These are phyloP conservation scores for Schizopora paradoxa DNA, from an alignment of 1,284 basidiomycete genomes.

Conservation along the genomic window DNA sequence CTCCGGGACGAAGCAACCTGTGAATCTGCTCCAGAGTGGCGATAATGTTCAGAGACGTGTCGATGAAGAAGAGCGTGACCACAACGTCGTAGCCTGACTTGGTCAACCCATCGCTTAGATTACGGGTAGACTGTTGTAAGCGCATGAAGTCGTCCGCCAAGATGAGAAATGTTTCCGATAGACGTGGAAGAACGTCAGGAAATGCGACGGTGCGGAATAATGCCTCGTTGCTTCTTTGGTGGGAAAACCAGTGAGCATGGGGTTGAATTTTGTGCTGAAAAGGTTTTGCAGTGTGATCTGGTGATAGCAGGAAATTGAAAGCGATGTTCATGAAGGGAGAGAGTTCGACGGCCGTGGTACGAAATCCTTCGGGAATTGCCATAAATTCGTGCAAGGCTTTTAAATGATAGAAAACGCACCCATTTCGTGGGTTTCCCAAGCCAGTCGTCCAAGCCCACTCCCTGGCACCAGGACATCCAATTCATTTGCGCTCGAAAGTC, in stretches of 20 bases:
- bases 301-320: slow-evolving; percentile 50
- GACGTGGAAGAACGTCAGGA: slow-evolving; percentile 54
- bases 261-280: slow-evolving; percentile 51
- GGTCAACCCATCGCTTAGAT: background rate
- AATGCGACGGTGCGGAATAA: slow-evolving; percentile 49
- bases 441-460: slow-evolving; percentile 54
- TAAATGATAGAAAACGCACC: slow-evolving; percentile 31
- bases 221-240: slow-evolving; percentile 46
- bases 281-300: slow-evolving; percentile 32
- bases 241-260: slow-evolving; percentile 64
- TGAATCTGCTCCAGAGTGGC: slow-evolving; percentile 49
- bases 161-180: slow-evolving; percentile 35
- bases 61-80: slow-evolving; percentile 67
- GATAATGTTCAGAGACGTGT: slow-evolving; percentile 57
- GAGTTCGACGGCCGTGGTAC: slow-evolving; percentile 53
- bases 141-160: slow-evolving; percentile 51
- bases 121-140: slow-evolving; percentile 24
- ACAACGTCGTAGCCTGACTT: slow-evolving; percentile 46
- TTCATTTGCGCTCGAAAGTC: slow-evolving; percentile 23
- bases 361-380: slow-evolving; percentile 35
- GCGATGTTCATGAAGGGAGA: slow-evolving; percentile 62
- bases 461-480: slow-evolving; percentile 56
- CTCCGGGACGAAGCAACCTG: slow-evolving; percentile 47
- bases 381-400: background rate
- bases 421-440: slow-evolving; percentile 59